Conservation (phyloP, 2,329 filamentous ascomycete species). For the Macrophomina pseudophaseolina region DNA sequence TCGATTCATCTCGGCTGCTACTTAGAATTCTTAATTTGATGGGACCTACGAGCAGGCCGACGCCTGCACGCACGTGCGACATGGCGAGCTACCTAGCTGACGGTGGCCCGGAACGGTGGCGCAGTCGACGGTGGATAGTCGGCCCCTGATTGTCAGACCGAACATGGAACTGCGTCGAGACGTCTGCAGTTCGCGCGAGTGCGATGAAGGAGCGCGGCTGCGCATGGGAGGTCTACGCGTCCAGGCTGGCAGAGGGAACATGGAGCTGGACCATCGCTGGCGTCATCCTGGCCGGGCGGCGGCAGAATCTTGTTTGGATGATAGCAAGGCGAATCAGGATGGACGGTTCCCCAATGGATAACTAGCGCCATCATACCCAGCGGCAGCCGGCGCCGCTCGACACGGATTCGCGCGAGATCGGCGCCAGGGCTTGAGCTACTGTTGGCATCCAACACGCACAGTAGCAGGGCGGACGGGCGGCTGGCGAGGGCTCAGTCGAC, state of each 20-base stretch:
- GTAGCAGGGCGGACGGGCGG: background rate
- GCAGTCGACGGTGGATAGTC: background rate
- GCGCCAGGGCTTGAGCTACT: background rate
- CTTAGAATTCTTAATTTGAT: background rate
- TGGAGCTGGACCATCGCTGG: slow-evolving; percentile 3
- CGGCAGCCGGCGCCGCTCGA: slow-evolving; percentile 17
- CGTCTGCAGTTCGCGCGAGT: background rate
- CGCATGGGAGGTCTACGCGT: slow-evolving; percentile 7
- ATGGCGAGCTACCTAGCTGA: background rate
- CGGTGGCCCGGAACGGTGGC: slow-evolving; percentile 1
- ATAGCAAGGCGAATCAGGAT: slow-evolving; percentile 12
- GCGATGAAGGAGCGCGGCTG: background rate
- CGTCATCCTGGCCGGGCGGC: slow-evolving; percentile 15
- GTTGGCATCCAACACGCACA: background rate
- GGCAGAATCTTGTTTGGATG: slow-evolving; percentile 13
- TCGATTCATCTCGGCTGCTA: background rate
- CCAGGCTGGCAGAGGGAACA: background rate
- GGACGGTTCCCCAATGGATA: background rate
- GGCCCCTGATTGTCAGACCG: slow-evolving; percentile 4
- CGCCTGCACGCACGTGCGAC: slow-evolving; percentile 1
- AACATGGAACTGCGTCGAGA: background rate
- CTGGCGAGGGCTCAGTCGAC: background rate
- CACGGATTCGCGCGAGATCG: slow-evolving; percentile 15
- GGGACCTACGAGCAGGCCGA: background rate
- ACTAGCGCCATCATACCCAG: slow-evolving; percentile 1